Evolutionary conservation across 352 stramenopile species (phyloP).

Genomic region (Hyaloperonospora brassicae): DNA sequence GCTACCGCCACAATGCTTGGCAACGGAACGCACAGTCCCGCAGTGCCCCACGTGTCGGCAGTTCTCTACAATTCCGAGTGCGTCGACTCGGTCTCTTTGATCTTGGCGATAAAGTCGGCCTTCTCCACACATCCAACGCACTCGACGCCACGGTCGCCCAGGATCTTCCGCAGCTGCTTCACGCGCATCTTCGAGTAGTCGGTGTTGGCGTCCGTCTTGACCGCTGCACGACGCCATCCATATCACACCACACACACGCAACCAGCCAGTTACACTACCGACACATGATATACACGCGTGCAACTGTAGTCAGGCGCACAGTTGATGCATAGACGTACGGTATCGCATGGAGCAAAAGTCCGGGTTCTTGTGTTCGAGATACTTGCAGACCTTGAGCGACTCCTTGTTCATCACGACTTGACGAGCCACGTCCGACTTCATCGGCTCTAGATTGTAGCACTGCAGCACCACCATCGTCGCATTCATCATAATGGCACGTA

Average conservation of each 20-base stretch:
- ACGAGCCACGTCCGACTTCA: constrained; percentile 91
- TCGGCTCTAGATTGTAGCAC: constrained; percentile 92
- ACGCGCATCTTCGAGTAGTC: constrained; percentile 93
- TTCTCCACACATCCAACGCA: constrained; percentile 93
- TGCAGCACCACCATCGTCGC: constrained; percentile 16
- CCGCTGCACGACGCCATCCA: constrained; percentile 34
- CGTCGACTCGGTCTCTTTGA: constrained; percentile 84
- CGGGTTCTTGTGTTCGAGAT: constrained; percentile 90
- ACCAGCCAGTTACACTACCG: too few relatives aligned
- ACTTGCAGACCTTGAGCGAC: constrained; percentile 90
- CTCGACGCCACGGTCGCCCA: constrained; percentile 86
- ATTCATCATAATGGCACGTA: background rate
- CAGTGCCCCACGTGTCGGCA: too few relatives aligned
- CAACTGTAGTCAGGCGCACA: background rate
- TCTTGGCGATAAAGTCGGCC: constrained; percentile 91
- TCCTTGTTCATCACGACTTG: constrained; percentile 90
- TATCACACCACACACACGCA: constrained; percentile 2
- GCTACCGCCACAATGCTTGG: too few relatives aligned
- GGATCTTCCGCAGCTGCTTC: constrained; percentile 92
- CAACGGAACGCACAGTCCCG: too few relatives aligned
- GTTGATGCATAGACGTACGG: constrained; percentile 49
- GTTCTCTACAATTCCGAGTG: constrained; percentile 73
- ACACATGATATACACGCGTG: too few relatives aligned
- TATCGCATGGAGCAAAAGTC: constrained; percentile 93
- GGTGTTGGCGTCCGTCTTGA: constrained; percentile 91